Evolutionary conservation across 495 filamentous ascomycete genomes (phyloP), one percentile per base, ranked within the genome.

Genomic region (Podospora pseudopauciseta): DNA sequence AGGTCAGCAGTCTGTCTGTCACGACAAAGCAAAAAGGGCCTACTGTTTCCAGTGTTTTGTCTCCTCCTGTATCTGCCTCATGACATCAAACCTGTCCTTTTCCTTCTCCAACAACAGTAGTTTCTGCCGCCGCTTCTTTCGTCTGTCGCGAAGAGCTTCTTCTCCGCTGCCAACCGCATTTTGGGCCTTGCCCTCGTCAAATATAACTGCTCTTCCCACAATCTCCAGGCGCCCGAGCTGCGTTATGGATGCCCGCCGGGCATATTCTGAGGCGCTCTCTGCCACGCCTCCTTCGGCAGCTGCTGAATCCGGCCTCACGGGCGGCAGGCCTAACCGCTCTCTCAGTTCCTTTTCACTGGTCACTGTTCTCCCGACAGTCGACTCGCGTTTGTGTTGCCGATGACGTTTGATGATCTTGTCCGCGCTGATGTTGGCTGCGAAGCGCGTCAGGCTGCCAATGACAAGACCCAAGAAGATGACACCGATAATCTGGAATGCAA

Each of bases 391-490:
- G 19, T 84, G 82, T 44, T 89, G 81, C 34, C 89, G 79, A 71
- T 91, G 91, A 39, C 80, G 84, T 71, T 84, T 85, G 65, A 93
- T 80, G 39, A 94, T 81, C 27, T 92, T 90, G 65, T 88, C 87
- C 59, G 86, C 82, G 19, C 86, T 84, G 34, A 93, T 79, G 64
- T 91, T 87, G 20, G 73, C 67, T 2, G 86, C 85, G 67, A 92
- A 92, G 34, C 83, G 85, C 23, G 86, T 84, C 57, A 94, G 87
- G 27, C 88, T 90, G 19, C 87, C 86, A 71, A 93, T 85, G 62
- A 93, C 87, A 4, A 94, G 80, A 85, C 91, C 91, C 3, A 94
- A 79, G 54, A 88, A 88, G 2, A 92, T 81, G 63, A 93, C 90
- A 9, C 91, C 91, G n/a, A 89, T 83, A 44, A 92, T 82, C 2